These are phyloP conservation scores for Paecilomyces variotii DNA, from an alignment of 2,329 filamentous ascomycete species.

Conservation along the genomic window DNA sequence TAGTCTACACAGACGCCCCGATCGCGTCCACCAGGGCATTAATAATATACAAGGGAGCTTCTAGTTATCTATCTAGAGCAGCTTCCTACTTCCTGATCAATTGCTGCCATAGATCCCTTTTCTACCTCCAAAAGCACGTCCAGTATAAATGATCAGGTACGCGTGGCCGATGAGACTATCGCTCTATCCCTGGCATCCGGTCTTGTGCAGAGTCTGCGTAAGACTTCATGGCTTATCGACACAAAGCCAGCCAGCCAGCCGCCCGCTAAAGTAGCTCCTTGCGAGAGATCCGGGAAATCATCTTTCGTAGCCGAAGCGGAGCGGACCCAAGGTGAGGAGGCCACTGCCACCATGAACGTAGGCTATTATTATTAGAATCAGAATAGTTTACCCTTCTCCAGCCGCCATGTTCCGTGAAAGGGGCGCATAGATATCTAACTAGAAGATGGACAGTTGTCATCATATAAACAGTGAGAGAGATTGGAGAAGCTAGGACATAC, in stretches of 20 bases:
- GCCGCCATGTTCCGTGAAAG: no score
- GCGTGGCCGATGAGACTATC: neutral
- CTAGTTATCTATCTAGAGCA: neutral
- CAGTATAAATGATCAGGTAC: neutral
- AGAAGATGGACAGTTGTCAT: no score
- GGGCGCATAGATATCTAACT: no score
- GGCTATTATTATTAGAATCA: neutral
- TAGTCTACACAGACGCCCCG: neutral
- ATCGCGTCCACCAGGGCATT: neutral
- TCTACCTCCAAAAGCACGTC: neutral
- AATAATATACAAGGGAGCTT: neutral
- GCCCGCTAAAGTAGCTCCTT: neutral
- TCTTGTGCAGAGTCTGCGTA: neutral
- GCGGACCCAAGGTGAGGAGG: neutral
- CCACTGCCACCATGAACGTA: neutral
- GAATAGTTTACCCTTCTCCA: no score
- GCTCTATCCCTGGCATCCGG: neutral
- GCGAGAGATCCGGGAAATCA: neutral
- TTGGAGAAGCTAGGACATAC: no score
- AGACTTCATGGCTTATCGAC: neutral
- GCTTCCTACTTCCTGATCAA: neutral
- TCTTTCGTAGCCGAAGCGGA: neutral
- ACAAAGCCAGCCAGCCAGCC: neutral
- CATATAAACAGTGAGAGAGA: no score
- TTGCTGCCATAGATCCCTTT: neutral